Percentiles rank a stretch among this genome's conserved stretches.
Conservation (phyloP, 495 filamentous ascomycete species). For the Cudoniella acicularis region DNA sequence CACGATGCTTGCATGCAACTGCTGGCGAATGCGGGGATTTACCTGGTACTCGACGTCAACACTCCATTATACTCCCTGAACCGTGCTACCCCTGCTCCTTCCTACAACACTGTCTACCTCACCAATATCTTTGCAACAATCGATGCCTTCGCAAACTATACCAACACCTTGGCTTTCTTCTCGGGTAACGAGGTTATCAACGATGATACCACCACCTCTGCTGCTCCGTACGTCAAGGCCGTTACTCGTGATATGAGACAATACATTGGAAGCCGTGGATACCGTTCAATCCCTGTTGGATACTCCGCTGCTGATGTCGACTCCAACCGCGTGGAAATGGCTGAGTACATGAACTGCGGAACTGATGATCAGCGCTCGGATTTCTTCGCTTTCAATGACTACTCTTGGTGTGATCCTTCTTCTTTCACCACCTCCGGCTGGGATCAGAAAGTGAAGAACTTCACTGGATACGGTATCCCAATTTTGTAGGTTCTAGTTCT, state of each 20-base stretch:
- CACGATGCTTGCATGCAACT: constrained; percentile 83
- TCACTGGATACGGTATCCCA: constrained; percentile 84
- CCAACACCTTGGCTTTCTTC: constrained; percentile 92
- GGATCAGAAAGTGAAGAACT: constrained; percentile 88
- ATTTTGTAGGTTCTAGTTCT: constrained; percentile 58
- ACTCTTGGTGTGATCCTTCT: constrained; percentile 91
- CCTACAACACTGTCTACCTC: constrained; percentile 90
- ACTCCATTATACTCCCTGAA: constrained; percentile 70
- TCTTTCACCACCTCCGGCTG: constrained; percentile 76
- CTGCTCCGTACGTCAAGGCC: constrained; percentile 89
- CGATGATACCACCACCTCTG: constrained; percentile 64
- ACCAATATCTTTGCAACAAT: constrained; percentile 93
- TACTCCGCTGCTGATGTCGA: constrained; percentile 89
- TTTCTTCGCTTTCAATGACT: constrained; percentile 98
- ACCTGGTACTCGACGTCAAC: constrained; percentile 79
- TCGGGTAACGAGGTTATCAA: constrained; percentile 98
- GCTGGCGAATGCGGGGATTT: constrained; percentile 82
- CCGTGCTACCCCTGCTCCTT: constrained; percentile 65
- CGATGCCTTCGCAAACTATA: constrained; percentile 80
- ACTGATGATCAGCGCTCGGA: constrained; percentile 79
- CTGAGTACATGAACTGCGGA: constrained; percentile 93
- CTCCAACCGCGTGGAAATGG: constrained; percentile 83
- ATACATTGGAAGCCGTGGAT: constrained; percentile 71
- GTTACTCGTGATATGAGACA: constrained; percentile 87
- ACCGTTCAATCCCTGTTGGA: constrained; percentile 81